Conservation (phyloP, 73 alveolate genomes). For the Symbiodinium pilosum region DNA sequence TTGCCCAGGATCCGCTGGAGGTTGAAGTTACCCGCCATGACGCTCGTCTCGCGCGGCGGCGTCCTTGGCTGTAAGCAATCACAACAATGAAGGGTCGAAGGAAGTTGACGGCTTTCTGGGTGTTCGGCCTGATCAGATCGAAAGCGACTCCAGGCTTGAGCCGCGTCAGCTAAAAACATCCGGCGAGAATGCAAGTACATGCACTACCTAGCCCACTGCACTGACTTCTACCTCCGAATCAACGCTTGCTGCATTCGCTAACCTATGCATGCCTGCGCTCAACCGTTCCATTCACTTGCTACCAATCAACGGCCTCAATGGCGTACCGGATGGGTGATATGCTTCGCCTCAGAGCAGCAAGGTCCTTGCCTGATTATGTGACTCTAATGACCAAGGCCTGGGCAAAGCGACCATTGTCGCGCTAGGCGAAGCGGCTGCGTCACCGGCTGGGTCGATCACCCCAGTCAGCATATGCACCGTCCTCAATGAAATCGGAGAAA, state of each 20-base stretch:
- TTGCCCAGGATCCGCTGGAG: slow-evolving; percentile 92
- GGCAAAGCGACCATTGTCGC: not conserved
- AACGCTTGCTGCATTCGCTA: no score
- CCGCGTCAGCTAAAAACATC: not conserved
- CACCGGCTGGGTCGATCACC: slow-evolving; percentile 81
- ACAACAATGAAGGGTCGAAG: no score
- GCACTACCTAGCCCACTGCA: no score
- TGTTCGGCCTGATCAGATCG: no score
- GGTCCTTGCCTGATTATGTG: not conserved
- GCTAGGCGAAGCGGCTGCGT: slow-evolving; percentile 38
- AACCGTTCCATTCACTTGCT: no score
- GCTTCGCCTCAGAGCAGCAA: slow-evolving; percentile 31
- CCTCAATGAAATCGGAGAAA: not conserved
- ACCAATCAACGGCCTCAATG: slow-evolving; percentile 32
- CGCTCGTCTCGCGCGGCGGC: not conserved
- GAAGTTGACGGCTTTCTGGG: no score
- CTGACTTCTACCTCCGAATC: no score
- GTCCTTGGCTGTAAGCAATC: not conserved
- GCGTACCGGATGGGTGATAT: slow-evolving; percentile 77
- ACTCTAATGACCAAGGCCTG: not conserved
- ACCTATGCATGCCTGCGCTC: no score
- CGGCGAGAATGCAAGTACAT: no score
- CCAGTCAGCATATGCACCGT: slow-evolving; percentile 92
- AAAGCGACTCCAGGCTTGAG: slow-evolving; percentile 1
- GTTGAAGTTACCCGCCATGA: slow-evolving; percentile 93